Evolutionary conservation across 345 rosid species (phyloP), one percentile per base, ranked within the genome.

Genomic region (Iberis pinnata): DNA sequence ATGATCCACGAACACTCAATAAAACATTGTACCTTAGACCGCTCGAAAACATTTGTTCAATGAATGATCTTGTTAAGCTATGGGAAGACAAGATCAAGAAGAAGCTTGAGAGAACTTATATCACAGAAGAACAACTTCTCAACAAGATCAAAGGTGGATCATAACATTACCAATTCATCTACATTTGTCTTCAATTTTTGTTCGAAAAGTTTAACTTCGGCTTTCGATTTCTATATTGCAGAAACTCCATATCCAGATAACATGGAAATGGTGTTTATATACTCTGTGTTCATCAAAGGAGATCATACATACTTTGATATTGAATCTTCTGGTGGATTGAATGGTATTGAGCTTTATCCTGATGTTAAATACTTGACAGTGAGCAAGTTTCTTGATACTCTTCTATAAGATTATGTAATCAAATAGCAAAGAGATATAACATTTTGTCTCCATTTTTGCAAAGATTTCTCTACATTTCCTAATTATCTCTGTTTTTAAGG

Each of bases 281-380:
- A 84, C 66, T 75, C 88, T 0, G 59, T 75, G 4, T 73, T 82
- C 50, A 78, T 88, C 58, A 85, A 79, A 43, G 95, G 95, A 33
- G 92, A 79, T 49, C 74, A 75, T 2, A 79, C 90, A 43, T 75
- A 80, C 73, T 84, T 82, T 4, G 69, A 72, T 62, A 79, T 88
- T 5, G 80, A 80, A 26, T 70, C 82, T 19, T 82, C 78, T 0
- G 79, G 77, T 32, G 95, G 84, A n/a, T 68, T 70, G 7, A 89
- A 78, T 62, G 97, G 92, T 49, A 80, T 82, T 18, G 83, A 79
- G 81, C 79, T 85, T n/a, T 85, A 80, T 59, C 92, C 95, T 7
- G 83, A 80, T 45, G 84, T 85, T 47, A 75, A 77, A 8, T 76
- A 80, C 71, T 76, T 81, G 44, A 80, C 79, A 4, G 95, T 84